Base-by-base conservation (phyloP, 306 rosid species). In the Erythrophleum fordii region DNA sequence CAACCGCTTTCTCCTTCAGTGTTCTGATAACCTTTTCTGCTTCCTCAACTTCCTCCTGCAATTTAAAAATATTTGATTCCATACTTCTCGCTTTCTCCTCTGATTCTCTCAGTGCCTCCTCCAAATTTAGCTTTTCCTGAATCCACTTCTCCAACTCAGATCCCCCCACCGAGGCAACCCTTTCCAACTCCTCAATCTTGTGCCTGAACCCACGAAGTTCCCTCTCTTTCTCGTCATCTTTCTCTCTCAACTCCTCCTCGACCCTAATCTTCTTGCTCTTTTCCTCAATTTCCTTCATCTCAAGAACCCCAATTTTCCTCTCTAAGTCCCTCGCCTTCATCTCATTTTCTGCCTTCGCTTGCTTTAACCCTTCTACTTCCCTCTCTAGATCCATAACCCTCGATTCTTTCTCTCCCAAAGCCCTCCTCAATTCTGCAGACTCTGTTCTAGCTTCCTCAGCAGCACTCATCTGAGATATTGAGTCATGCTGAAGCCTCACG, bases 321-420 rank as follows among this genome's bases (percentile, higher is more conserved):
- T 95, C 99, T 84, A 95, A 75, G 22, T 91, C 96, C 80, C 92
- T 87, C 17, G 84, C 86, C 77, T 82, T 91, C 93, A 80, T 93
- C 61, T 90, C 93, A 11, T 84, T 76, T 81, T 86, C 94, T 0
- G 77, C 69, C 5, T 82, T 90, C 6, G 20, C 39, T 29, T 83
- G 83, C 83, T 85, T 95, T 80, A 87, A 26, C 2, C 25, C 70
- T 23, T 82, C 90, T 8, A 79, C 60, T 84, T 87, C 94, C 25
- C 83, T 86, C 88, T 95, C 90, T 42, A 93, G 39, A 16, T 76
- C 0, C 67, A 77, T 84, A 18, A 87, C 69, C 70, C n/a, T 84
- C 44, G 13, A 68, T 44, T 74, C 91, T 45, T 80, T 88, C 81
- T 87, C 95, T 0, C 64, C 88, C 76, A 86, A 41, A 25, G 9